Percentiles rank a stretch among this genome's conserved stretches.
Evolutionary conservation across 1,284 basidiomycete species (phyloP).

Genomic region (Termitomyces sp.): DNA sequence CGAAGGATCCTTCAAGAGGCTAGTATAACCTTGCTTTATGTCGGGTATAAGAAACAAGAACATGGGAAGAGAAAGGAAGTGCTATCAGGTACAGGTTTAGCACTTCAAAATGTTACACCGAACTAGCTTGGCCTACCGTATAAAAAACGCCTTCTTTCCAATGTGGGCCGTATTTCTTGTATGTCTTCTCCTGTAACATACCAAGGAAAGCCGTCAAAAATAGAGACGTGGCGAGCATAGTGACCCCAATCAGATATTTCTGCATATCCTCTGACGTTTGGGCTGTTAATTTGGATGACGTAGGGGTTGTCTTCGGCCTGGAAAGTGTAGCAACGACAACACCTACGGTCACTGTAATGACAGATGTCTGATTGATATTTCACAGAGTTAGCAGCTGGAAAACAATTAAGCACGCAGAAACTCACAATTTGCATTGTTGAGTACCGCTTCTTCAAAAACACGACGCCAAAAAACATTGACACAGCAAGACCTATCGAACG

Average conservation of each 20-base stretch:
- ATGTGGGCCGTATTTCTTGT: constrained; percentile 62
- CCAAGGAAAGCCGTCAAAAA: constrained; percentile 75
- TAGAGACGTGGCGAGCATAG: constrained; percentile 66
- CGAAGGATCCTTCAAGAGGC: constrained; percentile 30
- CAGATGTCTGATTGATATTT: constrained; percentile 46
- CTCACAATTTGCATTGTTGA: constrained; percentile 58
- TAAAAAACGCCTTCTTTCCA: constrained; percentile 91
- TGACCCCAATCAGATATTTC: constrained; percentile 66
- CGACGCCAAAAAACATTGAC: constrained; percentile 62
- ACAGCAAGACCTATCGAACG: constrained; percentile 49
- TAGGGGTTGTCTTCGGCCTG: constrained; percentile 35
- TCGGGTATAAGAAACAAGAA: constrained; percentile 62
- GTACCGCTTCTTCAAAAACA: constrained; percentile 58
- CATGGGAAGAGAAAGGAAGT: constrained; percentile 69
- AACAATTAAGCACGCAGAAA: neutral
- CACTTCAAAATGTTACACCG: neutral
- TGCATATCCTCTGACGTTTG: constrained; percentile 30
- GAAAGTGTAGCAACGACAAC: constrained; percentile 76
- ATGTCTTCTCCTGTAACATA: constrained; percentile 79
- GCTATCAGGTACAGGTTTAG: constrained; percentile 32
- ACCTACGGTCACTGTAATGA: constrained; percentile 68
- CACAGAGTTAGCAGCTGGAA: neutral
- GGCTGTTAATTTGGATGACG: constrained; percentile 19
- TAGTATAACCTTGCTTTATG: constrained; percentile 48
- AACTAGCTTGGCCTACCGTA: constrained; percentile 39